These are phyloP conservation scores for Cyberlindnera subsufficiens DNA, from an alignment of 805 yeast species.

Conservation along the genomic window DNA sequence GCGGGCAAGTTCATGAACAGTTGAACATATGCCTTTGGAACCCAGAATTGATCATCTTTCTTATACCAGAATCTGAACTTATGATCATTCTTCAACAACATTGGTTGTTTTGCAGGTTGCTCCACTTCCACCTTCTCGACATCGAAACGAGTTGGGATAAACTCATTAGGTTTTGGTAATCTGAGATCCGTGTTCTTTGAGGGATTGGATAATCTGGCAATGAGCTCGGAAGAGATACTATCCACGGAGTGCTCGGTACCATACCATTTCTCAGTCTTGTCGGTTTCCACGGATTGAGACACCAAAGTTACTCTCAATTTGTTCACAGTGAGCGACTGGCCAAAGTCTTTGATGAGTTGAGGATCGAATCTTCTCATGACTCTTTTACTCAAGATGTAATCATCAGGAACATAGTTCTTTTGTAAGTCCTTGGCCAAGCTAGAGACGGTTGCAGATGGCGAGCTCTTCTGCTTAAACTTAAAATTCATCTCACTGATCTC, in stretches of 20 bases:
- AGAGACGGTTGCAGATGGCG: conserved; percentile 71
- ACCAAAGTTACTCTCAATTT: conserved; percentile 58
- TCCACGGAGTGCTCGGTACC: conserved; percentile 70
- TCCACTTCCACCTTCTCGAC: conserved; percentile 40
- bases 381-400: conserved; percentile 50
- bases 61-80: conserved; percentile 75
- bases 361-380: conserved; percentile 58
- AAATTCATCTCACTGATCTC: conserved; percentile 66
- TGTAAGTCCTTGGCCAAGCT: conserved; percentile 57
- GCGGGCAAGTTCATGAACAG: conserved; percentile 62
- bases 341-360: conserved; percentile 42
- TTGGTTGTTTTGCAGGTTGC: conserved; percentile 46
- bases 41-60: conserved; percentile 81
- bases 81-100: conserved; percentile 46
- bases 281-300: conserved; percentile 45
- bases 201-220: conserved; percentile 27
- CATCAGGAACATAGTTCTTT: conserved; percentile 54
- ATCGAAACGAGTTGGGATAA: conserved; percentile 73
- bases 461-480: conserved; percentile 72
- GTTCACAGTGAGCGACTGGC: conserved; percentile 42
- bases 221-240: conserved; percentile 36
- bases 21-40: conserved; percentile 77
- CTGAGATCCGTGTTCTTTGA: conserved; percentile 34
- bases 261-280: conserved; percentile 74
- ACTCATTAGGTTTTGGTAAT: conserved; percentile 71